Percentiles rank a stretch among this genome's conserved stretches.
These are phyloP conservation scores for Eudorina sp. DNA, from an alignment of 139 green algal species.

Conservation along the genomic window DNA sequence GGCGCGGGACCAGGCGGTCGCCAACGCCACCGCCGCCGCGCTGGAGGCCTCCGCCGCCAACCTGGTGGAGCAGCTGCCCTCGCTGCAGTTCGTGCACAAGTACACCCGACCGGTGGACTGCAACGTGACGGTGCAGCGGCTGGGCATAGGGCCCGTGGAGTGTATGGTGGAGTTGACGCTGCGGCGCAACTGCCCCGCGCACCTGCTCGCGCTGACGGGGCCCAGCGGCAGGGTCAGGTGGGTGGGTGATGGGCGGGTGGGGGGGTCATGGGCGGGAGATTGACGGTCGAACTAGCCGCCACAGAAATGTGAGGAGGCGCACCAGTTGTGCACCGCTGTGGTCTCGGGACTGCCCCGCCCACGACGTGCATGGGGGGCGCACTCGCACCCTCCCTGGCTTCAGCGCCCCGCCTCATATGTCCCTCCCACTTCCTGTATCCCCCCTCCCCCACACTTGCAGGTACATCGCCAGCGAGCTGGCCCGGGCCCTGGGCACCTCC, in stretches of 20 bases:
- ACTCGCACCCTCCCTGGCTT: too few species aligned
- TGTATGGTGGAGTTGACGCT: conserved; percentile 44
- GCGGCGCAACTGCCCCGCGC: conserved; percentile 20
- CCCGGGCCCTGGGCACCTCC: conserved; percentile 39
- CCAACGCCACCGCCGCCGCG: background rate
- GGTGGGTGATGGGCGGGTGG: background rate
- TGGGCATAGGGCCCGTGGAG: conserved; percentile 35
- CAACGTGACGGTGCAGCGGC: conserved; percentile 21
- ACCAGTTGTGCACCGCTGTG: too few species aligned
- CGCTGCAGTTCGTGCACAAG: conserved; percentile 41
- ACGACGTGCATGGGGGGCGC: too few species aligned
- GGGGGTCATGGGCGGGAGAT: too few species aligned
- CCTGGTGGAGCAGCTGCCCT: background rate
- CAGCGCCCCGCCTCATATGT: background rate
- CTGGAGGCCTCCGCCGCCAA: background rate
- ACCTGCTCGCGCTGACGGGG: conserved; percentile 31
- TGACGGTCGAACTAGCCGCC: too few species aligned
- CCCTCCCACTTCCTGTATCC: background rate
- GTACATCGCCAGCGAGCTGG: conserved; percentile 38
- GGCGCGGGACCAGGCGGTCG: background rate
- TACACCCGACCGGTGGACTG: conserved; percentile 36
- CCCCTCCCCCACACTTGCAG: background rate
- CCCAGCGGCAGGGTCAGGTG: conserved; percentile 37
- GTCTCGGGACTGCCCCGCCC: too few species aligned
- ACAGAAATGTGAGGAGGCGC: too few species aligned